A percentile compares a stretch with the other conserved stretches of the same genome.
phyloP scores from a whole-genome alignment of 2,329 filamentous ascomycete genomes.

The Fusarium verticillioides region DNA sequence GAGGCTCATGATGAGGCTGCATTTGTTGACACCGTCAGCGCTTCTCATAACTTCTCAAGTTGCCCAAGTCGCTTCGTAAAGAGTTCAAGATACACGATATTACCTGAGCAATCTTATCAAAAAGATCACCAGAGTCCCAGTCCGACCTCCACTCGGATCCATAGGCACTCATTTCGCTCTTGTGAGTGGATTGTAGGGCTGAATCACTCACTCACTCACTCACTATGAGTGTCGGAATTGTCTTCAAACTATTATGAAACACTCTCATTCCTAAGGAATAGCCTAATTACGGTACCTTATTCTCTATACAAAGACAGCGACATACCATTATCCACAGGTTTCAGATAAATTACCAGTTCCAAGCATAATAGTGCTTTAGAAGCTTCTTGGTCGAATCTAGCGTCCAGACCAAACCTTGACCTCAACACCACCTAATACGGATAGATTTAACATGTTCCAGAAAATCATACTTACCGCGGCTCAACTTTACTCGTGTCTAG shows the following conservation, averaged over 20 bases:
- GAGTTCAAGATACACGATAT: not conserved
- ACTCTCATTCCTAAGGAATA: not conserved
- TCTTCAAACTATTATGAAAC: not conserved
- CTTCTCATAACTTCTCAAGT: not conserved
- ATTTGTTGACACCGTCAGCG: not conserved
- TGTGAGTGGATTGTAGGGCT: slow-evolving; percentile 32
- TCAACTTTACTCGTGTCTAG: not conserved
- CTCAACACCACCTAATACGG: not conserved
- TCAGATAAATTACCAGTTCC: not conserved
- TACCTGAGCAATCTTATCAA: not conserved
- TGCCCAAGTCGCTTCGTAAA: not conserved
- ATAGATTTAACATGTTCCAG: not conserved
- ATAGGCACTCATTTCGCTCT: not conserved
- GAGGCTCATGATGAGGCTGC: not conserved
- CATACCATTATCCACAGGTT: not conserved
- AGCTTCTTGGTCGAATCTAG: not conserved
- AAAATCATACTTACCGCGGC: not conserved
- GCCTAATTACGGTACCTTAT: not conserved
- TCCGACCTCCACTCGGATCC: not conserved
- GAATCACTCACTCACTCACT: slow-evolving; percentile 3
- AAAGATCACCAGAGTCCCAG: slow-evolving; percentile 1
- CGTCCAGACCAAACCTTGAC: not conserved
- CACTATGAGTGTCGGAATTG: not conserved
- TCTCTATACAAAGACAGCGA: not conserved
- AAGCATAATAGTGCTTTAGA: not conserved